A percentile compares a stretch with the other conserved stretches of the same genome.
These are phyloP conservation scores for Mycena rosella DNA, from an alignment of 768 basidiomycete genomes.

Conservation along the genomic window DNA sequence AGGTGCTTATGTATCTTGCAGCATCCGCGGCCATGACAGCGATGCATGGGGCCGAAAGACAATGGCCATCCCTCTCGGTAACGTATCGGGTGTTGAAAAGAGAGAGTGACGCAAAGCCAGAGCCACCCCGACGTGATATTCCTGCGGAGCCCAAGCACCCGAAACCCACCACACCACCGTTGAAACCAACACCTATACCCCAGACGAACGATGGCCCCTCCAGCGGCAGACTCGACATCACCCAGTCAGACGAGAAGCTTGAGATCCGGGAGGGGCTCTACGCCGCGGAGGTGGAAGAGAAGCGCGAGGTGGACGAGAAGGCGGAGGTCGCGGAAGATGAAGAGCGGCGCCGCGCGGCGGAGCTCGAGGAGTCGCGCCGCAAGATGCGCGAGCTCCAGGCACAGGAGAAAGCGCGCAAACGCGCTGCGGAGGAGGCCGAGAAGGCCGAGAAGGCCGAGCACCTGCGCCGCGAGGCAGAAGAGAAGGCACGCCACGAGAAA, in stretches of 20 bases:
- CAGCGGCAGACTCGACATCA: background rate
- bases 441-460: too few species aligned
- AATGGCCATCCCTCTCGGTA: constrained; percentile 11
- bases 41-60: constrained; percentile 20
- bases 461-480: constrained; percentile 15
- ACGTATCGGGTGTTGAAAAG: constrained; percentile 12
- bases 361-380: constrained; percentile 21
- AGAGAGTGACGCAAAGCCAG: background rate
- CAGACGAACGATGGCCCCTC: too few species aligned
- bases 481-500: constrained; percentile 18
- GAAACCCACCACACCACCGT: background rate
- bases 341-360: constrained; percentile 12
- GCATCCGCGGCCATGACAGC: constrained; percentile 22
- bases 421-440: constrained; percentile 10
- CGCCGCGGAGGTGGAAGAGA: constrained; percentile 13
- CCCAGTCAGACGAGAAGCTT: background rate
- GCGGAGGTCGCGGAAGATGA: constrained; percentile 19
- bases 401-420: constrained; percentile 17
- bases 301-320: constrained; percentile 19
- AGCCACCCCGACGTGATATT: background rate
- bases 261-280: constrained; percentile 3
- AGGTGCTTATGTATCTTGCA: background rate
- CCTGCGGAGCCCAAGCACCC: background rate
- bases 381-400: constrained; percentile 27
- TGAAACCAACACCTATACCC: too few species aligned